phyloP scores from a whole-genome alignment of 768 basidiomycete species.

The Tubosaeta brunneosetosa region DNA sequence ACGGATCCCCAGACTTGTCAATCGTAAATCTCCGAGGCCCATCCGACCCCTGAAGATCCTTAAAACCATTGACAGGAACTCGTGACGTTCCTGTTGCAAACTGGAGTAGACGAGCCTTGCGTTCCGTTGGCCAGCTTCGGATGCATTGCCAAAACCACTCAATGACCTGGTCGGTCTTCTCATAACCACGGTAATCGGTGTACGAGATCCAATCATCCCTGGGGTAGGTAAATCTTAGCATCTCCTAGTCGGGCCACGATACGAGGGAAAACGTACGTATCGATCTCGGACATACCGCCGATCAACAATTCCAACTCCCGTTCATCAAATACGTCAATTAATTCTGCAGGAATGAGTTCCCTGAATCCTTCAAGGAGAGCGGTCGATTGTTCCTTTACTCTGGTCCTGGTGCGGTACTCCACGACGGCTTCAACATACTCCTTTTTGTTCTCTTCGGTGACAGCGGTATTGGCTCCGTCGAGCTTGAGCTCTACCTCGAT shows the following conservation, averaged over 20 bases:
- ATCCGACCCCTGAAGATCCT: constrained; percentile 90
- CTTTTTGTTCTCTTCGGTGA: constrained; percentile 73
- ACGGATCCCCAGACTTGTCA: constrained; percentile 89
- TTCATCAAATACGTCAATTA: constrained; percentile 88
- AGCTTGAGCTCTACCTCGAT: constrained; percentile 63
- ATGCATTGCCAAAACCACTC: constrained; percentile 97
- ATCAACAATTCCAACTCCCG: constrained; percentile 85
- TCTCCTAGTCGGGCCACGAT: background rate
- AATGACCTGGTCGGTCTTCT: constrained; percentile 82
- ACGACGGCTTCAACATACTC: constrained; percentile 77
- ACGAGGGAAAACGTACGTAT: constrained; percentile 50
- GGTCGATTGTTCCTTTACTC: constrained; percentile 79
- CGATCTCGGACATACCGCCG: constrained; percentile 90
- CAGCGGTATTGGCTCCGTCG: constrained; percentile 53
- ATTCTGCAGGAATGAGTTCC: constrained; percentile 78
- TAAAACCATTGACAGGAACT: constrained; percentile 90
- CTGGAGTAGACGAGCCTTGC: constrained; percentile 81
- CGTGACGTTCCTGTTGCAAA: constrained; percentile 87
- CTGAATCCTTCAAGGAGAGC: constrained; percentile 83
- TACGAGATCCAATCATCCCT: constrained; percentile 92
- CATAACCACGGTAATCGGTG: constrained; percentile 87
- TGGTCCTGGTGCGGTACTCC: constrained; percentile 74
- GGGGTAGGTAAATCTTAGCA: constrained; percentile 1
- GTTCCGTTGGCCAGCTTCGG: constrained; percentile 84
- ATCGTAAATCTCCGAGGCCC: constrained; percentile 92